These are phyloP conservation scores for Fagus crenata DNA, from an alignment of 306 rosid genomes.

Conservation along the genomic window DNA sequence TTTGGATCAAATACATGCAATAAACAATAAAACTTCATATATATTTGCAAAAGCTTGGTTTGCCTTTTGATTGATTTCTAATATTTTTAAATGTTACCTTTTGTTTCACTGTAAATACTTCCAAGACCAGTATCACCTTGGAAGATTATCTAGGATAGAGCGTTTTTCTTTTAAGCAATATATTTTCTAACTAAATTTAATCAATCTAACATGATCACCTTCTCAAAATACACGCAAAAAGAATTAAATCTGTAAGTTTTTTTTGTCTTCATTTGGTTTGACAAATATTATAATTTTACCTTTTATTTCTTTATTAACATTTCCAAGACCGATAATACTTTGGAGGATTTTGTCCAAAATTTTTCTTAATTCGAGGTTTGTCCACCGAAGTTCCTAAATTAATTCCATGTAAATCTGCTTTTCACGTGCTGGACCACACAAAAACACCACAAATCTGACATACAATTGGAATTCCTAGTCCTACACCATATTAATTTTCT, in stretches of 20 bases:
- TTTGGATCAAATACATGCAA: constrained; percentile 32
- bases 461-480: background rate
- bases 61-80: constrained; percentile 18
- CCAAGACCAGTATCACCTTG: constrained; percentile 14
- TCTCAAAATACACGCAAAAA: too few species aligned
- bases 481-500: background rate
- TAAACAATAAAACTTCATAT: constrained; percentile 10
- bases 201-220: too few species aligned
- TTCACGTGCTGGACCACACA: background rate
- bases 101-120: constrained; percentile 8
- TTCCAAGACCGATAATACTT: too few species aligned
- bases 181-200: background rate
- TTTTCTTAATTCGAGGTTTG: background rate
- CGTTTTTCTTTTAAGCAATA: background rate
- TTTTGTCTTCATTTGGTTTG: too few species aligned
- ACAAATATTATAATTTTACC: too few species aligned
- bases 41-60: constrained; percentile 17
- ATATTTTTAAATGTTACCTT: constrained; percentile 11
- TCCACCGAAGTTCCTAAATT: background rate
- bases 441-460: background rate
- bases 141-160: constrained; percentile 25
- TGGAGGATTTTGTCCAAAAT: too few species aligned
- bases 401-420: constrained; percentile 2
- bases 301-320: too few species aligned
- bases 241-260: too few species aligned